These are phyloP conservation scores for Xylaria bambusicola DNA, from an alignment of 495 filamentous ascomycete species.

Conservation along the genomic window DNA sequence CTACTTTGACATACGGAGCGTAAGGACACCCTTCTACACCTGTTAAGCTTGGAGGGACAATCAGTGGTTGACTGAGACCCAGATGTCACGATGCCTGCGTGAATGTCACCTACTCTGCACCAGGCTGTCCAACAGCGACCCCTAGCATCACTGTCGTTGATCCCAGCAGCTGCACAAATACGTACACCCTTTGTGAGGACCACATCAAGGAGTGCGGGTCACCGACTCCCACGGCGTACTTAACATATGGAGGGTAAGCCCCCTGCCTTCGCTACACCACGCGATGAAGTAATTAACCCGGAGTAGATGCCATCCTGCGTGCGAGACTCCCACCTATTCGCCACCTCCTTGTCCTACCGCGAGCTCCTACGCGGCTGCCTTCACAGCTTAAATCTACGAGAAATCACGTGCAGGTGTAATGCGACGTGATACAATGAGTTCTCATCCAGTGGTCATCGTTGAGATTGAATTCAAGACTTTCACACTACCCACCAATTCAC, in stretches of 20 bases:
- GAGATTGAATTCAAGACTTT: no score
- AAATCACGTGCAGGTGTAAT: not conserved
- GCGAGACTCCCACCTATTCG: conserved; percentile 28
- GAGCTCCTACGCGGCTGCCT: not conserved
- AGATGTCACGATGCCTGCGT: conserved; percentile 20
- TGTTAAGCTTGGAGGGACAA: not conserved
- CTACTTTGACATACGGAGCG: conserved; percentile 30
- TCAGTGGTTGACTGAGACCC: not conserved
- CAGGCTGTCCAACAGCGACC: conserved; percentile 13
- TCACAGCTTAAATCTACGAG: not conserved
- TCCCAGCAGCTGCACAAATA: conserved; percentile 7
- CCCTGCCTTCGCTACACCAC: conserved; percentile 9
- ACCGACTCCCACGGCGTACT: conserved; percentile 7
- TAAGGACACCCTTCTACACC: conserved; percentile 12
- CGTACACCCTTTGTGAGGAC: conserved; percentile 14
- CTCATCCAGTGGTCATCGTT: no score
- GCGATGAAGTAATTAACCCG: not conserved
- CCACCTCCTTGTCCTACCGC: conserved; percentile 26
- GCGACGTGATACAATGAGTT: no score
- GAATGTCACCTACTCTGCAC: conserved; percentile 15
- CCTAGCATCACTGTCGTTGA: not conserved
- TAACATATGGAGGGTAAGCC: conserved; percentile 16
- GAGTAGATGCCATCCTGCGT: conserved; percentile 27
- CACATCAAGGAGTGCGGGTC: conserved; percentile 12
- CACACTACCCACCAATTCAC: no score